These are phyloP conservation scores for Kwoniella bestiolae DNA, from an alignment of 768 basidiomycete genomes.

Conservation along the genomic window DNA sequence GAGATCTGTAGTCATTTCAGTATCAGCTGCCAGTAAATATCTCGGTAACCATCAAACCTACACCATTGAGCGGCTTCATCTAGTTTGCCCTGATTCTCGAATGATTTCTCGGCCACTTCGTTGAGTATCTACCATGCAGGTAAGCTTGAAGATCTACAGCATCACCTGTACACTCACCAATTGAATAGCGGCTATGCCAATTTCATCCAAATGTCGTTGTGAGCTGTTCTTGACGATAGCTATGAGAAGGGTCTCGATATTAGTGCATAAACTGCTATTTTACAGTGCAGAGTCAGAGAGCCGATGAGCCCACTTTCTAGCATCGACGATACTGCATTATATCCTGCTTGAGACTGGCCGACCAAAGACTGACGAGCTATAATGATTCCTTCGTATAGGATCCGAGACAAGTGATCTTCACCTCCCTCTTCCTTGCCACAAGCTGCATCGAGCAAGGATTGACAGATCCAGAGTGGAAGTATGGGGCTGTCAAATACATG, in stretches of 20 bases:
- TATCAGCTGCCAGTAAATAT: background rate
- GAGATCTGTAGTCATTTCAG: background rate
- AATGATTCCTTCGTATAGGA: slow-evolving; percentile 9
- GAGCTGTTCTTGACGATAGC: background rate
- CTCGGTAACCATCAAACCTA: background rate
- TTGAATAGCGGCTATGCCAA: background rate
- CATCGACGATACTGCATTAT: background rate
- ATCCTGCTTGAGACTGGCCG: background rate
- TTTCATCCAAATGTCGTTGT: background rate
- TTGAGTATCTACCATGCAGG: background rate
- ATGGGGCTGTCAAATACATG: too few species aligned
- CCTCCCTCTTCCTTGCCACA: background rate
- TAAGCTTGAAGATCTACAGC: background rate
- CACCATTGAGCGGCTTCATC: slow-evolving; percentile 14
- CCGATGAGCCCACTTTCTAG: background rate
- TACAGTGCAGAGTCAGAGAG: background rate
- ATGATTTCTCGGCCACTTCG: background rate
- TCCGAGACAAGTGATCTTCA: background rate
- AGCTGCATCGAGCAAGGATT: background rate
- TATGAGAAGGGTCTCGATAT: background rate
- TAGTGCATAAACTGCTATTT: too few species aligned
- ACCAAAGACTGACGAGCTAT: background rate
- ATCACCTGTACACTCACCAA: background rate
- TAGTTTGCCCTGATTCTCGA: background rate
- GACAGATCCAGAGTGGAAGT: background rate